phyloP scores from a whole-genome alignment of 2,329 filamentous ascomycete genomes.

The Exophiala bonariae region DNA sequence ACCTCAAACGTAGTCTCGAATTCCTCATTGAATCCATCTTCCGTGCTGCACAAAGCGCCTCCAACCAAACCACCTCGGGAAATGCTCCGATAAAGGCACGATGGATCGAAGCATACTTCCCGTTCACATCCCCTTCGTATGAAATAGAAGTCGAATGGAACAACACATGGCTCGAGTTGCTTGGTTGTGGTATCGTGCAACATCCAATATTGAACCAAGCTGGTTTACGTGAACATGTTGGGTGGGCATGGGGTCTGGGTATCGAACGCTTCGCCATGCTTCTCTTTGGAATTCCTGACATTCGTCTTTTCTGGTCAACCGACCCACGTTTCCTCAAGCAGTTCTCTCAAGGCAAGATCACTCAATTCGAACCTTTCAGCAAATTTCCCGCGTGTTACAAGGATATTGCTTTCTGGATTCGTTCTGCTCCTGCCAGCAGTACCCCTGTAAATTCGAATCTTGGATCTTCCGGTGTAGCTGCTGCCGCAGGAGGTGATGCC shows the following conservation, averaged over 20 bases:
- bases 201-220: conserved; percentile 80
- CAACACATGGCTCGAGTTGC: conserved; percentile 91
- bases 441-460: conserved; percentile 47
- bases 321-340: conserved; percentile 85
- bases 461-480: conserved; percentile 32
- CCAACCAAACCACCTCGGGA: conserved; percentile 33
- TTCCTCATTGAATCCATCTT: conserved; percentile 89
- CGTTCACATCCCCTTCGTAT: conserved; percentile 93
- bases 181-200: conserved; percentile 88
- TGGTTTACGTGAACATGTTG: conserved; percentile 70
- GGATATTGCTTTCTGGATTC: conserved; percentile 93
- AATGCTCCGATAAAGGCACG: conserved; percentile 79
- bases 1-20: conserved; percentile 87
- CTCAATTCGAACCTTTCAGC: conserved; percentile 80
- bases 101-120: conserved; percentile 97
- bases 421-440: conserved; percentile 34
- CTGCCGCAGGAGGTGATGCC: conserved; percentile 35
- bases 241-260: conserved; percentile 95
- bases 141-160: conserved; percentile 95
- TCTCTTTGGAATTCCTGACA: conserved; percentile 92
- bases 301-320: conserved; percentile 90
- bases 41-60: conserved; percentile 65
- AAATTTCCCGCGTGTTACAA: conserved; percentile 87
- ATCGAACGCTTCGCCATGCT: conserved; percentile 97
- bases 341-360: conserved; percentile 61